Evolutionary conservation across 2,329 filamentous ascomycete species (phyloP).

Genomic region (Ascomycota sp.): DNA sequence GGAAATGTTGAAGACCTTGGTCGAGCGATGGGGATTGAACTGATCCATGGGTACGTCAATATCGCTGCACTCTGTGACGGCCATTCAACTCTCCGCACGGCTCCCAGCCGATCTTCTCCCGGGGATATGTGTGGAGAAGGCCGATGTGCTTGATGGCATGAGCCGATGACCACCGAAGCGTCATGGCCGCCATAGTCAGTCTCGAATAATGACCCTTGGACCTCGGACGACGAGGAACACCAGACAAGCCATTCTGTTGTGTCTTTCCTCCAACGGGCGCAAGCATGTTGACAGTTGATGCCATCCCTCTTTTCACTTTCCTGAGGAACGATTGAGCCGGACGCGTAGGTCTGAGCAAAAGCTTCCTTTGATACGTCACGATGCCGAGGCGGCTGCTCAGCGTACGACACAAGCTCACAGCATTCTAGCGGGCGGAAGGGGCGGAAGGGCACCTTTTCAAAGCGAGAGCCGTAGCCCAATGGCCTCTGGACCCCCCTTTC

Average conservation of each 20-base stretch:
- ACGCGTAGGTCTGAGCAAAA: too few relatives aligned
- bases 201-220: background rate
- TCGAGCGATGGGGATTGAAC: conserved; percentile 13
- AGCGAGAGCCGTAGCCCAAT: too few relatives aligned
- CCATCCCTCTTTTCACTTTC: too few relatives aligned
- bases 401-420: too few relatives aligned
- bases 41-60: conserved; percentile 26
- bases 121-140: conserved; percentile 6
- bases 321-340: too few relatives aligned
- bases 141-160: background rate
- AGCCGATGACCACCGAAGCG: background rate
- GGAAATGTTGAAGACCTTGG: conserved; percentile 22
- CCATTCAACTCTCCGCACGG: conserved; percentile 17
- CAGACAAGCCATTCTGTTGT: background rate
- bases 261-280: too few relatives aligned
- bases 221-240: background rate
- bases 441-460: too few relatives aligned
- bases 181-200: background rate
- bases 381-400: too few relatives aligned
- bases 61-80: conserved; percentile 20
- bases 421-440: too few relatives aligned
- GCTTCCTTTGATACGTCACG: too few relatives aligned
- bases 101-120: conserved; percentile 18
- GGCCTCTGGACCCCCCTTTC: too few relatives aligned
- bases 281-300: too few relatives aligned